A percentile compares a stretch with the other conserved stretches of the same genome.
Conservation (phyloP, 768 basidiomycete genomes). For the Mycena galericulata region DNA sequence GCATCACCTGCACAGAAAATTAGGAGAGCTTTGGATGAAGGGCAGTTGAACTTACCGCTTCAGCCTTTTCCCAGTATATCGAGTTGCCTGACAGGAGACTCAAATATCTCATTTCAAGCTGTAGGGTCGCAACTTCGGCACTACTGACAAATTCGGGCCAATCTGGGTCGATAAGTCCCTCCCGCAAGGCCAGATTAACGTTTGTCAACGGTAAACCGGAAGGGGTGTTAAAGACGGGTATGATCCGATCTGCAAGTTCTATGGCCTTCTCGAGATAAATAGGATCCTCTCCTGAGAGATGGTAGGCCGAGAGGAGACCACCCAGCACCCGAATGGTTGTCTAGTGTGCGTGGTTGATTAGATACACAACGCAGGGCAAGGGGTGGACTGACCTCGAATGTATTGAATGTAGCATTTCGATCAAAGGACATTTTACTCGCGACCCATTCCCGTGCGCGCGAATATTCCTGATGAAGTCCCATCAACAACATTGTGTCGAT, state of each 20-base stretch:
- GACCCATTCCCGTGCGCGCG: constrained; percentile 84
- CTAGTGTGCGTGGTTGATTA: constrained; percentile 52
- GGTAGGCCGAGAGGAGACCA: constrained; percentile 88
- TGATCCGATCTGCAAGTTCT: constrained; percentile 88
- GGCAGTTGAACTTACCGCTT: constrained; percentile 60
- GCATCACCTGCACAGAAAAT: constrained; percentile 62
- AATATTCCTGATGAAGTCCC: constrained; percentile 84
- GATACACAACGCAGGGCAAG: not conserved
- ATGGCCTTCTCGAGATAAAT: constrained; percentile 81
- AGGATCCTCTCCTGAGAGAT: constrained; percentile 75
- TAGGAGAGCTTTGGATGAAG: not conserved
- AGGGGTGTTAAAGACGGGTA: constrained; percentile 85
- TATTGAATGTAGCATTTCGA: constrained; percentile 82
- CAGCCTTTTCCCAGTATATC: constrained; percentile 84
- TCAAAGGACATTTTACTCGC: constrained; percentile 77
- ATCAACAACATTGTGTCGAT: constrained; percentile 91
- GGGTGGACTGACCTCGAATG: constrained; percentile 80
- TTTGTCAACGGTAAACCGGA: constrained; percentile 85
- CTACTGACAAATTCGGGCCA: constrained; percentile 76
- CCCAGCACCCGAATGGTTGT: constrained; percentile 94
- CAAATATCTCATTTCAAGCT: constrained; percentile 94
- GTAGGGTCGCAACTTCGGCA: constrained; percentile 89
- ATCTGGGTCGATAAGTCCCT: constrained; percentile 71
- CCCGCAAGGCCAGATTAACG: constrained; percentile 74
- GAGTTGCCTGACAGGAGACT: constrained; percentile 81